These are phyloP conservation scores for Nothophytophthora sp. DNA, from an alignment of 352 stramenopile genomes.

Conservation along the genomic window DNA sequence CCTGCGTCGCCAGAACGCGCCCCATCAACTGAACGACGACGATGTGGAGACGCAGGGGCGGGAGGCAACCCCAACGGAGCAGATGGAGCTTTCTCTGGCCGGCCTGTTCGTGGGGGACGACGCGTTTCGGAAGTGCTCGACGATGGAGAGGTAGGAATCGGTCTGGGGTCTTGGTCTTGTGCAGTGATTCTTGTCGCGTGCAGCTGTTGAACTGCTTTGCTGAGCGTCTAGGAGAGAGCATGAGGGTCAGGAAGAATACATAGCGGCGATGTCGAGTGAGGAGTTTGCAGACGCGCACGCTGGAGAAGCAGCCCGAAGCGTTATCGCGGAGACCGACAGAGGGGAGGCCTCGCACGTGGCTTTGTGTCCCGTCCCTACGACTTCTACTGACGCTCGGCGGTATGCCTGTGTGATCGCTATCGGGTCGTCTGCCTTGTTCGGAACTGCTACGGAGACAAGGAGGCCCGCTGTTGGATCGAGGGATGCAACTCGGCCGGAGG, in stretches of 20 bases:
- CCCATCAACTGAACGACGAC: conserved; percentile 31
- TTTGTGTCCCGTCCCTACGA: too few relatives aligned
- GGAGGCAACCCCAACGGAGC: conserved; percentile 20
- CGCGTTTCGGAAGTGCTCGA: conserved; percentile 9
- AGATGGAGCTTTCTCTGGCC: neutral
- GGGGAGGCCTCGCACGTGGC: conserved; percentile 4
- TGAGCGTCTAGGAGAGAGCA: conserved; percentile 7
- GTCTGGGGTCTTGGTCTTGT: neutral
- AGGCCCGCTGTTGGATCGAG: neutral
- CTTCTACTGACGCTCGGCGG: conserved; percentile 5
- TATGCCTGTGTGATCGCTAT: conserved; percentile 39
- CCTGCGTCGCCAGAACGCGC: conserved; percentile 13
- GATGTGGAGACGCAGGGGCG: too few relatives aligned
- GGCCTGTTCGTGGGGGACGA: conserved; percentile 3
- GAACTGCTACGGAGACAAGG: too few relatives aligned
- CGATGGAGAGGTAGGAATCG: conserved; percentile 16
- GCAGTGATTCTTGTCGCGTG: conserved; percentile 2
- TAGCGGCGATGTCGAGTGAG: conserved; percentile 7
- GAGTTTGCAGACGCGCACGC: neutral
- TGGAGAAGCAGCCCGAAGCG: conserved; percentile 10
- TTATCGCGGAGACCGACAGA: conserved; percentile 20
- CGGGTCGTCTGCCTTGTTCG: conserved; percentile 11
- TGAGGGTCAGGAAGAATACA: conserved; percentile 3
- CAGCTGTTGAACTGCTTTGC: neutral
- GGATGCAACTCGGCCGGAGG: neutral